Conservation (phyloP, 768 basidiomycete genomes). For the Mrakia hoshinonis region DNA sequence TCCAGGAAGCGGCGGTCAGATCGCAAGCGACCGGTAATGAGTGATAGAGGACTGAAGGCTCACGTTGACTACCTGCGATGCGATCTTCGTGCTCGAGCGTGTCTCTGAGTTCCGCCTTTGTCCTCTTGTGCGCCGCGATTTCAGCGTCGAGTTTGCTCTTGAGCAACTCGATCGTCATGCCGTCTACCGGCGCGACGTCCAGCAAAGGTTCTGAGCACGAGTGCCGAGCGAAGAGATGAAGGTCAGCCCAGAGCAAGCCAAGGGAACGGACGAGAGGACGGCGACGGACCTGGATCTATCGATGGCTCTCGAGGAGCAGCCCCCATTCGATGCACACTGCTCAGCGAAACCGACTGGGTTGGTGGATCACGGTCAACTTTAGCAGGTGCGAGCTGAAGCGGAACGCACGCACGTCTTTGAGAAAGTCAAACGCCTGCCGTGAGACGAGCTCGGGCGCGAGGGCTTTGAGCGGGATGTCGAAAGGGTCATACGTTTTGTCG, state of each 20-base stretch:
- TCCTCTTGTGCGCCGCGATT: background rate
- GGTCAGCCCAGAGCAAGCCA: too few species aligned
- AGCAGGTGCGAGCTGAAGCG: background rate
- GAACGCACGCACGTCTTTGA: background rate
- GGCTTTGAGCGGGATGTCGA: background rate
- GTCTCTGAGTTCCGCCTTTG: background rate
- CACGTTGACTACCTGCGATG: background rate
- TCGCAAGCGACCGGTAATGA: too few species aligned
- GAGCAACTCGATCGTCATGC: background rate
- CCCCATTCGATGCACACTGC: background rate
- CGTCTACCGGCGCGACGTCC: too few species aligned
- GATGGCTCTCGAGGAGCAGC: background rate
- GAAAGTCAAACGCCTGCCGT: background rate
- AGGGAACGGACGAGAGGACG: background rate
- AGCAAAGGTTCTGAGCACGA: too few species aligned
- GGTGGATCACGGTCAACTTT: background rate
- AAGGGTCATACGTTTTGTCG: background rate
- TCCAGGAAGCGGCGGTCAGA: too few species aligned
- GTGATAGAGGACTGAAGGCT: background rate
- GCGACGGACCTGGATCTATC: background rate
- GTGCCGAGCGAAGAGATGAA: too few species aligned
- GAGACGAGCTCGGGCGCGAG: background rate
- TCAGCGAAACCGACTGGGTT: background rate
- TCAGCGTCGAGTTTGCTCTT: background rate
- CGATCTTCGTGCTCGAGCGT: background rate